Evolutionary conservation across 495 filamentous ascomycete genomes (phyloP).

Genomic region (Glarea lozoyensis): DNA sequence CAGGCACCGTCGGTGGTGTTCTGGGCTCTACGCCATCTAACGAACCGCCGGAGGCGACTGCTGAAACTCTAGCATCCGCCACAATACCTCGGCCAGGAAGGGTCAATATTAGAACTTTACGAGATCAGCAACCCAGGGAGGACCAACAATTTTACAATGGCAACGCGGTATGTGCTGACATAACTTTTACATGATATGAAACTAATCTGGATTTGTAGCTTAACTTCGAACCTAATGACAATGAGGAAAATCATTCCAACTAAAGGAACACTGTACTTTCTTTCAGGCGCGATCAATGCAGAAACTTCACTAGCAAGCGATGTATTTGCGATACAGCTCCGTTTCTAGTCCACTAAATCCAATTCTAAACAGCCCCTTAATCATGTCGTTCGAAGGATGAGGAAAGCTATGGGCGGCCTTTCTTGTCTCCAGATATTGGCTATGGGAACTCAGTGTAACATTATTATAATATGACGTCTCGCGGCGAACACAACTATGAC

Average conservation of each 20-base stretch:
- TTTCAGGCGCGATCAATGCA: too few species aligned
- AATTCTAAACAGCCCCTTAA: too few species aligned
- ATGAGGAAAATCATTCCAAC: conserved; percentile 51
- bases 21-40: conserved; percentile 30
- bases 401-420: too few species aligned
- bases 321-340: too few species aligned
- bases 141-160: conserved; percentile 77
- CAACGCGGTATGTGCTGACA: conserved; percentile 55
- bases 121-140: conserved; percentile 35
- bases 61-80: conserved; percentile 2
- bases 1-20: conserved; percentile 45
- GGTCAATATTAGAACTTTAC: conserved; percentile 37
- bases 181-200: not conserved
- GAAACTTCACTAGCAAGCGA: too few species aligned
- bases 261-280: too few species aligned
- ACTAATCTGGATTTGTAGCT: conserved; percentile 32
- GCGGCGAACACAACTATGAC: too few species aligned
- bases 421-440: too few species aligned
- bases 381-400: too few species aligned
- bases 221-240: conserved; percentile 63
- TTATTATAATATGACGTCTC: too few species aligned
- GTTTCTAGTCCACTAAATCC: too few species aligned
- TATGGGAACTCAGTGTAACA: too few species aligned
- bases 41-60: conserved; percentile 16
- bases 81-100: conserved; percentile 8